Conservation (phyloP, 441 rosid genomes). For the Eugenia klotzschiana region DNA sequence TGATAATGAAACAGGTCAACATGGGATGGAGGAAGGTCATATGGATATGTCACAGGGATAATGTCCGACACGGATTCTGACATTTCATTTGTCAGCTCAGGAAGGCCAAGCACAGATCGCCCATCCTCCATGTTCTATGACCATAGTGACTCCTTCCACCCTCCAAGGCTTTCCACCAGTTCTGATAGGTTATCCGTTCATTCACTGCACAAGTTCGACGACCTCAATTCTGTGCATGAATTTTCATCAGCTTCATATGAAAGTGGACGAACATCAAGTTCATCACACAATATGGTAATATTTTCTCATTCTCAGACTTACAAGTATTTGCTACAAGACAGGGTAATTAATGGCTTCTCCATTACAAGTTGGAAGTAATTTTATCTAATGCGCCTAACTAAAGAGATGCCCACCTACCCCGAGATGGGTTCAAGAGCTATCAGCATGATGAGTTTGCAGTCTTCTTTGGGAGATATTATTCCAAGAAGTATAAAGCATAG, state of each 20-base stretch:
- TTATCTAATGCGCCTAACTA: background rate
- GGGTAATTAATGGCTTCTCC: background rate
- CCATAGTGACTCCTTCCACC: constrained; percentile 24
- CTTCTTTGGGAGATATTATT: background rate
- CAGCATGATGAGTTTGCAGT: background rate
- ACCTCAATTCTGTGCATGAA: constrained; percentile 26
- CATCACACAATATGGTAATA: constrained; percentile 44
- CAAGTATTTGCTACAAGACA: background rate
- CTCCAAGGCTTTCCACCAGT: constrained; percentile 33
- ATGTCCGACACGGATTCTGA: constrained; percentile 54
- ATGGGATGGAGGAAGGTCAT: constrained; percentile 18
- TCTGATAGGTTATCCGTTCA: constrained; percentile 53
- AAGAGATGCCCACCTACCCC: background rate
- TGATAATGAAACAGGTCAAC: constrained; percentile 36
- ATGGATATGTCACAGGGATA: constrained; percentile 17
- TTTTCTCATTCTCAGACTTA: background rate
- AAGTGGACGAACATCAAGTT: constrained; percentile 38
- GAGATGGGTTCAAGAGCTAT: background rate
- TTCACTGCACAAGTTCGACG: constrained; percentile 29
- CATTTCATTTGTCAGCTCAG: constrained; percentile 64
- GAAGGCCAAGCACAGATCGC: constrained; percentile 59
- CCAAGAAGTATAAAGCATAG: background rate
- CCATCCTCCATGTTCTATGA: constrained; percentile 32
- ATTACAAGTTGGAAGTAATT: background rate
- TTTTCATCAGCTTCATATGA: constrained; percentile 46